A percentile compares a stretch with the other conserved stretches of the same genome.
Conservation (phyloP, 306 rosid genomes). For the Cercis canadensis region DNA sequence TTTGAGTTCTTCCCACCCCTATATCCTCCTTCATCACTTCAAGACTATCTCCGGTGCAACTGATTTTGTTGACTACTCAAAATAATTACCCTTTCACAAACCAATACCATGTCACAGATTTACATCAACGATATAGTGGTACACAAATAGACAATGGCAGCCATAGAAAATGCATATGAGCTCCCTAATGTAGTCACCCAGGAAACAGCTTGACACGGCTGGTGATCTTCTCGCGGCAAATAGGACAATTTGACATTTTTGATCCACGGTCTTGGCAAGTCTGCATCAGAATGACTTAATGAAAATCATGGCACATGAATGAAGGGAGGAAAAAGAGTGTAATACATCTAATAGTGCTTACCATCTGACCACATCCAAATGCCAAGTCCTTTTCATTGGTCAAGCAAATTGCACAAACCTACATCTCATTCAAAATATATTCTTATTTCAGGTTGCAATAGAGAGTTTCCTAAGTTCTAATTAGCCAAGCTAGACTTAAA, state of each 20-base stretch:
- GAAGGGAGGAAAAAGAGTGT: neutral
- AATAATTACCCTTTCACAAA: too few species aligned
- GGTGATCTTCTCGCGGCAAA: slow-evolving; percentile 38
- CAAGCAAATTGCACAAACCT: slow-evolving; percentile 45
- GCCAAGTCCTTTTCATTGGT: slow-evolving; percentile 44
- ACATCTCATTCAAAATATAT: neutral
- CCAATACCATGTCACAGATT: too few species aligned
- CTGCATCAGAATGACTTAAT: slow-evolving; percentile 36
- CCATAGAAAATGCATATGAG: too few species aligned
- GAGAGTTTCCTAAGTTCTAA: too few species aligned
- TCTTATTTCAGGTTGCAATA: neutral
- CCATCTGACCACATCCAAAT: slow-evolving; percentile 54
- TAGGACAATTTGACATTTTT: slow-evolving; percentile 42
- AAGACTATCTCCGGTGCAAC: too few species aligned
- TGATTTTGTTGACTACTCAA: too few species aligned
- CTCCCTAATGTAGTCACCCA: slow-evolving; percentile 1
- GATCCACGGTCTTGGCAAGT: slow-evolving; percentile 44
- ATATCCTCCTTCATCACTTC: too few species aligned
- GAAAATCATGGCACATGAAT: neutral
- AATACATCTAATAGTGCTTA: slow-evolving; percentile 15
- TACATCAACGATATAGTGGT: too few species aligned
- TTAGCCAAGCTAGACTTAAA: too few species aligned
- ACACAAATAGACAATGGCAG: slow-evolving; percentile 25
- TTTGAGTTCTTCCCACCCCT: too few species aligned
- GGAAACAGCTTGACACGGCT: slow-evolving; percentile 31